phyloP scores from a whole-genome alignment of 1,139 yeast genomes.

The Scheffersomyces quercinus region DNA sequence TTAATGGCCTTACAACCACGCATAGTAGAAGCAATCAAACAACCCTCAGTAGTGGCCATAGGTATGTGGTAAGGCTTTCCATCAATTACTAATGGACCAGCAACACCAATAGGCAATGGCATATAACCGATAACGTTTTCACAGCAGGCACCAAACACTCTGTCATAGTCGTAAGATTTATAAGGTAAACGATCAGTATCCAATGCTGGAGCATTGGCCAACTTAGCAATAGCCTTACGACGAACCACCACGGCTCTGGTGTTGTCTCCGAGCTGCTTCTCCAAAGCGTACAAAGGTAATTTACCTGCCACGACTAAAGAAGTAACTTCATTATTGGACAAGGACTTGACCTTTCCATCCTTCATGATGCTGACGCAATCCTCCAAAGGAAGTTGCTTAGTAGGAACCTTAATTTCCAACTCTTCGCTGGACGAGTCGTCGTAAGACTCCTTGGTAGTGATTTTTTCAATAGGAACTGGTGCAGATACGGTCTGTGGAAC shows the following conservation, averaged over 20 bases:
- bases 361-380: conserved; percentile 65
- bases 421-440: conserved; percentile 18
- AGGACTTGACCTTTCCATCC: conserved; percentile 67
- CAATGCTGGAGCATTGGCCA: conserved; percentile 81
- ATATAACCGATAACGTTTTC: conserved; percentile 95
- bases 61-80: conserved; percentile 88
- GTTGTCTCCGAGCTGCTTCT: conserved; percentile 83
- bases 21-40: conserved; percentile 97
- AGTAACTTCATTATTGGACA: conserved; percentile 73
- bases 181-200: conserved; percentile 76
- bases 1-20: conserved; percentile 98
- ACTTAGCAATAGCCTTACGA: conserved; percentile 82
- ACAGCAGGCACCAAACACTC: conserved; percentile 98
- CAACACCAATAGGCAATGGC: conserved; percentile 97
- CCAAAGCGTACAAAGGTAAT: conserved; percentile 89
- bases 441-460: conserved; percentile 14
- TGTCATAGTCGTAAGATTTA: conserved; percentile 82
- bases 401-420: conserved; percentile 25
- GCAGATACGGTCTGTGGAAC: neutral
- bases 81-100: conserved; percentile 93
- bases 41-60: conserved; percentile 99
- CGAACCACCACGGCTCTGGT: conserved; percentile 92
- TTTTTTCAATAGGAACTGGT: neutral
- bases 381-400: conserved; percentile 47
- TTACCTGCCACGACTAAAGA: conserved; percentile 73